These are phyloP conservation scores for Quercus wislizeni DNA, from an alignment of 306 rosid species.

Conservation along the genomic window DNA sequence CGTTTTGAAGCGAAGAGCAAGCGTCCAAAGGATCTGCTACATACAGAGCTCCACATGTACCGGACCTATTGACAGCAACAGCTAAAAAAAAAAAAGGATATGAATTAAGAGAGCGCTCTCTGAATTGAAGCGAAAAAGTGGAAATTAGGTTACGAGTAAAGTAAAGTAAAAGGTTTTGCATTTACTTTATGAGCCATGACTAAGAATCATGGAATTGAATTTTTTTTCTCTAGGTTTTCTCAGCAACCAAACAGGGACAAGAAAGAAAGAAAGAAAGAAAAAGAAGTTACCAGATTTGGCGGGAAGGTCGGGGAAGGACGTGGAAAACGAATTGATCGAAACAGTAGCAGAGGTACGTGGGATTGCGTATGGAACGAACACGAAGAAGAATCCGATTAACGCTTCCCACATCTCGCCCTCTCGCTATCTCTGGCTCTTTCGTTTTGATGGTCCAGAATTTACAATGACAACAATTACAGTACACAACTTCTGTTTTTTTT, in stretches of 20 bases:
- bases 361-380: neutral
- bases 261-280: neutral
- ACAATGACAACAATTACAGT: no score
- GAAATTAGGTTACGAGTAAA: neutral
- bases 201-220: neutral
- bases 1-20: constrained; percentile 19
- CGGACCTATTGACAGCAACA: constrained; percentile 16
- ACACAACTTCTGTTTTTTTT: no score
- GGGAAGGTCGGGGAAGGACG: constrained; percentile 35
- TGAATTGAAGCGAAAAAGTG: neutral
- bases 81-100: neutral
- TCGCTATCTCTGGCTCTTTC: neutral
- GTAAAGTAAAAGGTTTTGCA: neutral
- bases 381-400: constrained; percentile 10
- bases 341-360: constrained; percentile 23
- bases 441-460: no score
- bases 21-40: constrained; percentile 31
- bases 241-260: constrained; percentile 15
- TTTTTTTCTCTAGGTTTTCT: neutral
- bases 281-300: constrained; percentile 36
- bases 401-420: constrained; percentile 21
- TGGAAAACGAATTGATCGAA: constrained; percentile 13
- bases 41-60: constrained; percentile 30
- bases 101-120: neutral
- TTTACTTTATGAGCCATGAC: neutral